Percentiles rank a stretch among this genome's conserved stretches.
phyloP scores from a whole-genome alignment of 345 rosid species.

The Lagerstroemia speciosa region DNA sequence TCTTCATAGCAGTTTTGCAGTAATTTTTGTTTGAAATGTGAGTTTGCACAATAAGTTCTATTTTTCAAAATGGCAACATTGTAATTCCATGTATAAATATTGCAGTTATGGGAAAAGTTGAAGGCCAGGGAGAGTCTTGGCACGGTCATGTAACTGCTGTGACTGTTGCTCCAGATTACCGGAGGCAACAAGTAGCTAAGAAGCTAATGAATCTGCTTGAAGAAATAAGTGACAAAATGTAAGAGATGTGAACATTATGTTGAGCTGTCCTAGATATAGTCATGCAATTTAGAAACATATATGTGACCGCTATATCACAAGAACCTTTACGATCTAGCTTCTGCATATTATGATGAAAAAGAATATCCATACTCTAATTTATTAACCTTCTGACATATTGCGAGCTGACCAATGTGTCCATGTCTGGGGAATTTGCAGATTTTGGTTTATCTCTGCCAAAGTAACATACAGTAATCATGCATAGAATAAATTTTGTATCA shows the following conservation, averaged over 20 bases:
- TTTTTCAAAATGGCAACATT: background rate
- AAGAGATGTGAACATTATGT: conserved; percentile 15
- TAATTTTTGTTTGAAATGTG: background rate
- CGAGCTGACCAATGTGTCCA: background rate
- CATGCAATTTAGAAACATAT: background rate
- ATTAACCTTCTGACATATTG: background rate
- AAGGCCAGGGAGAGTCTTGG: conserved; percentile 98
- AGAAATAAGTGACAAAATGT: conserved; percentile 84
- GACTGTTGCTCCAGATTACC: conserved; percentile 79
- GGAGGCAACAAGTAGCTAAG: conserved; percentile 86
- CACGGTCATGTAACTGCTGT: conserved; percentile 98
- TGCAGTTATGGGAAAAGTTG: conserved; percentile 91
- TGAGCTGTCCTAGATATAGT: background rate
- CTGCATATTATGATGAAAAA: background rate
- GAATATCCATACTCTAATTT: background rate
- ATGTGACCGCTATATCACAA: background rate
- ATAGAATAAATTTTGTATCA: background rate
- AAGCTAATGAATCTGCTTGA: conserved; percentile 84
- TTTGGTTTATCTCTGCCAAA: background rate
- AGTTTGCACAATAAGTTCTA: background rate
- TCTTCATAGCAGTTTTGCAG: background rate
- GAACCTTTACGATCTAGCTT: background rate
- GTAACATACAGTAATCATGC: background rate
- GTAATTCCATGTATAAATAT: conserved; percentile 5
- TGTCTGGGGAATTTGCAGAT: background rate